Evolutionary conservation across 1,139 yeast genomes (phyloP).

Genomic region (Diutina rugosa): DNA sequence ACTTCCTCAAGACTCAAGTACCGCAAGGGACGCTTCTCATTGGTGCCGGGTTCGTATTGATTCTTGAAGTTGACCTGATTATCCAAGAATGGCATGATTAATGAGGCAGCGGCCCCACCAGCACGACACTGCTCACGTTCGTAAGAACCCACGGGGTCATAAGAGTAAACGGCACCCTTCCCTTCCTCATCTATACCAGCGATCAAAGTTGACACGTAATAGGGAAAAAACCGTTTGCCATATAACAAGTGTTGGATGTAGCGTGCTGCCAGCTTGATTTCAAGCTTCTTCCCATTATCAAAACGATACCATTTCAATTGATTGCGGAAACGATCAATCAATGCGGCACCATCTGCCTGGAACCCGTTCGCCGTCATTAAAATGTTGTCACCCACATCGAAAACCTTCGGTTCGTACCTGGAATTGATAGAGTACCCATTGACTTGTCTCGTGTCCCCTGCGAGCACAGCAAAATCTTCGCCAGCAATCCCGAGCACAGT

Average conservation of each 20-base stretch:
- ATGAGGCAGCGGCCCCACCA: constrained; percentile 93
- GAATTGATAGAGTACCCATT: constrained; percentile 90
- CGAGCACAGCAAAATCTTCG: constrained; percentile 89
- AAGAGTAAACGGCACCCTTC: constrained; percentile 87
- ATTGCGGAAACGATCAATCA: constrained; percentile 63
- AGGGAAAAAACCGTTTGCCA: constrained; percentile 92
- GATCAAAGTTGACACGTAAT: constrained; percentile 86
- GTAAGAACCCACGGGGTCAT: constrained; percentile 96
- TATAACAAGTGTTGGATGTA: constrained; percentile 82
- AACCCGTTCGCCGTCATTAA: constrained; percentile 91
- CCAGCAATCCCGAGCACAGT: constrained; percentile 97
- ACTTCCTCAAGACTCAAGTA: constrained; percentile 76
- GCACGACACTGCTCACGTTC: constrained; percentile 97
- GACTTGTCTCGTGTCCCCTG: constrained; percentile 96
- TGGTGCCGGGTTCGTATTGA: constrained; percentile 69
- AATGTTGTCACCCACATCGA: constrained; percentile 79
- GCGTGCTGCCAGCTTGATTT: constrained; percentile 72
- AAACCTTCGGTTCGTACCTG: constrained; percentile 83
- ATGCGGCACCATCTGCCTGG: constrained; percentile 87
- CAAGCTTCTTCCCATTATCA: constrained; percentile 55
- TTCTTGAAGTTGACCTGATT: constrained; percentile 94
- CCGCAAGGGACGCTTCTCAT: constrained; percentile 46
- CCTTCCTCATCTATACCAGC: constrained; percentile 95
- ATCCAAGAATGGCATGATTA: constrained; percentile 94
- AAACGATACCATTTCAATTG: constrained; percentile 91